Base-by-base conservation (phyloP, 257 asterid genomes). In the Jacaranda copaia region DNA sequence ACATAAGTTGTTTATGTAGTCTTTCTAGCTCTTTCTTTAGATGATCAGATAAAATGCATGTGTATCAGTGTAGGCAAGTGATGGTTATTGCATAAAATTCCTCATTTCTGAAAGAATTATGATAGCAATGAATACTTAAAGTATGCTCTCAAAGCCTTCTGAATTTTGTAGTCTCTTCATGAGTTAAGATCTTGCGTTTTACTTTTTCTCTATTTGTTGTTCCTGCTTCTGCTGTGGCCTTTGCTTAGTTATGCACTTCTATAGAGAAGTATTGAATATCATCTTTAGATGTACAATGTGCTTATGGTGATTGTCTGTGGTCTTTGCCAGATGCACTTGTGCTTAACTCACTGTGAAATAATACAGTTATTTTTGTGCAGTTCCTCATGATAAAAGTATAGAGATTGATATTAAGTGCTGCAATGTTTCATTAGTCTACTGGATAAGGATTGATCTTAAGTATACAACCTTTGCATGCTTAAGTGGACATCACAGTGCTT, bases 1-100 rank as follows among this genome's bases (percentile, higher is more conserved):
- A 38, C 43, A n/a, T 8, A 55, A 11, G 52, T 18, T 60, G 63
- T 64, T 64, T 66, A 11, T 72, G 67, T 35, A 20, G 5, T 73
- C 74, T 61, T 52, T 53, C 15, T 79, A 18, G 42, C 10, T 57
- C 35, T 48, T 68, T 68, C 63, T 52, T 74, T 68, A 43, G 15
- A 25, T 68, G 64, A 70, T 42, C 16, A 52, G 55, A 70, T 57
- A 52, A 56, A 71, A 63, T 46, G 32, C 66, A 51, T 40, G 58
- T 40, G 35, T 56, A 35, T 40, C 9, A 40, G 25, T 20, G 60
- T 70, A 39, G 51, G 65, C 53, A 55, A 70, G 49, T 11, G 57
- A 65, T 55, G 70, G 20, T 25, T 53, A 45, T 8, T 52, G 68
- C 70, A 35, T 32, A 15, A 15, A 40, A 4, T 72, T 66, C 35